Conservation (phyloP, 2,329 filamentous ascomycete genomes). For the Cytospora piceicola region DNA sequence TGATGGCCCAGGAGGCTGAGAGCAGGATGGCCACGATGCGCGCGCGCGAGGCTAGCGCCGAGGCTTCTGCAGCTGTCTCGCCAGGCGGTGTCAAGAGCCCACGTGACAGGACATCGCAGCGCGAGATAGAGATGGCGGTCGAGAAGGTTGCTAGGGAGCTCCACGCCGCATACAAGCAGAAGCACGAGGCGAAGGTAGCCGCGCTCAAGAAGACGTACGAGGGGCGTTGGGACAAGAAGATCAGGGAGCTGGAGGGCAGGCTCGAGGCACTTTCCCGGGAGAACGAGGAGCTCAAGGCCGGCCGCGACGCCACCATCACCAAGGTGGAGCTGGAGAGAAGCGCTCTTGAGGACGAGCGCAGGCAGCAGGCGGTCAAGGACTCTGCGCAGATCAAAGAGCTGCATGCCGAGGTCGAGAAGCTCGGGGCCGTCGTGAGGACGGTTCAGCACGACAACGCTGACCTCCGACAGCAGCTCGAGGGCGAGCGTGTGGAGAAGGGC, state of each 20-base stretch:
- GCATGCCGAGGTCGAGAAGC: constrained; percentile 73
- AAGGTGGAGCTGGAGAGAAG: constrained; percentile 54
- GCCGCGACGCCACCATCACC: constrained; percentile 68
- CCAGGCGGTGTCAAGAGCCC: constrained; percentile 46
- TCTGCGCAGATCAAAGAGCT: constrained; percentile 70
- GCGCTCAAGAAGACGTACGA: constrained; percentile 88
- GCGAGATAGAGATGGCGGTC: constrained; percentile 81
- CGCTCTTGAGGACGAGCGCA: constrained; percentile 55
- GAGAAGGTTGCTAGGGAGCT: constrained; percentile 94
- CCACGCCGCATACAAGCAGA: constrained; percentile 91
- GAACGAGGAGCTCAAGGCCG: constrained; percentile 72
- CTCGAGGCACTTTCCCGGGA: constrained; percentile 72
- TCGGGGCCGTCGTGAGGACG: constrained; percentile 72
- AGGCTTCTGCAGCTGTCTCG: constrained; percentile 38
- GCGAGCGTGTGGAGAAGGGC: constrained; percentile 80
- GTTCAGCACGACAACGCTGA: constrained; percentile 72
- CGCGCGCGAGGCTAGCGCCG: constrained; percentile 57
- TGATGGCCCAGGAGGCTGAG: constrained; percentile 75
- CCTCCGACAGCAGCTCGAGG: constrained; percentile 67
- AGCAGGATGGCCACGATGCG: constrained; percentile 76
- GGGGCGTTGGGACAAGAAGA: constrained; percentile 84
- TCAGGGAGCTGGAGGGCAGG: constrained; percentile 74
- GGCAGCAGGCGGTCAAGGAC: constrained; percentile 64
- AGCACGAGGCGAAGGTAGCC: constrained; percentile 94
- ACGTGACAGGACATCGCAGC: constrained; percentile 40